Evolutionary conservation across 2,329 filamentous ascomycete species (phyloP).

Genomic region (Amauroascus verrucosus): DNA sequence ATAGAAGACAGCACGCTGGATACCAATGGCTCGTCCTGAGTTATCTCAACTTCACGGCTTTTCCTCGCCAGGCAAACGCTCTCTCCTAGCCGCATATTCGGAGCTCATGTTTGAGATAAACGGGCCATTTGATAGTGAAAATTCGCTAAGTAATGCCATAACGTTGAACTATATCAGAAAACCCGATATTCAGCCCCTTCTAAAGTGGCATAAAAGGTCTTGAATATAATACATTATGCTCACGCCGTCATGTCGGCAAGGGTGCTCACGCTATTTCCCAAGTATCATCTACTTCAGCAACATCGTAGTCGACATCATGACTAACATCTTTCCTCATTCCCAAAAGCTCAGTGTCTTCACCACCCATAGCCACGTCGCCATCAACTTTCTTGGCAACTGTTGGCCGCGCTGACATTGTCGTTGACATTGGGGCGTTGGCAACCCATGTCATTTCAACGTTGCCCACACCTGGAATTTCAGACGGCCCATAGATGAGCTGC

Average conservation of each 20-base stretch:
- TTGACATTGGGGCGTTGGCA: conserved; percentile 30
- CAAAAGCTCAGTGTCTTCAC: conserved; percentile 4
- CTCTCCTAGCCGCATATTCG: no score
- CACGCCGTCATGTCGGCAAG: not conserved
- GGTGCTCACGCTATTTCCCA: conserved; percentile 25
- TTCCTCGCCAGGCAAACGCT: no score
- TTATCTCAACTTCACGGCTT: no score
- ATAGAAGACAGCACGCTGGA: no score
- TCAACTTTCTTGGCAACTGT: conserved; percentile 18
- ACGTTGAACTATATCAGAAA: no score
- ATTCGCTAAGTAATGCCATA: no score
- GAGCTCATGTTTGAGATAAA: no score
- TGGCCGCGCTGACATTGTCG: conserved; percentile 13
- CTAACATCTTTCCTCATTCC: conserved; percentile 15
- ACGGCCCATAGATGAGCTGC: conserved; percentile 41
- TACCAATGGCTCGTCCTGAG: no score
- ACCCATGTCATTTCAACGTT: conserved; percentile 48
- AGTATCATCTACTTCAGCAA: conserved; percentile 41
- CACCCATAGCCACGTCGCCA: conserved; percentile 25
- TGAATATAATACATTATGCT: not conserved
- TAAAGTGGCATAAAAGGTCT: not conserved
- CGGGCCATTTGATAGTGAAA: no score
- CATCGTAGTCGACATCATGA: conserved; percentile 41
- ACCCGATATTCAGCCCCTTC: no score
- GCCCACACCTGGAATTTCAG: conserved; percentile 43